These are phyloP conservation scores for Xerocomellus amylosporus DNA, from an alignment of 768 basidiomycete species.

Conservation along the genomic window DNA sequence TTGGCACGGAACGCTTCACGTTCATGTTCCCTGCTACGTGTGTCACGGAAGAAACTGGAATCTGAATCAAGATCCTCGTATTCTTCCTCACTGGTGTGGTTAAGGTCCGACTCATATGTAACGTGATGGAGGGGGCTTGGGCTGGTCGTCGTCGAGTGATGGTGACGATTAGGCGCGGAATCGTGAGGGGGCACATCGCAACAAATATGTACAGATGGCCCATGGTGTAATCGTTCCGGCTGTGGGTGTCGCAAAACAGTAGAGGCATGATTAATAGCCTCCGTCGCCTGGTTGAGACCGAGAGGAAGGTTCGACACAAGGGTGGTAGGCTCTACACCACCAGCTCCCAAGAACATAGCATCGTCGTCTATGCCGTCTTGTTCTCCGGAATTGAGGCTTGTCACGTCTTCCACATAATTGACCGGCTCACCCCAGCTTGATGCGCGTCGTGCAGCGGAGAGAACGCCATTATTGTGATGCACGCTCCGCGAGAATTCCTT, in stretches of 20 bases:
- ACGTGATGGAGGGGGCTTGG: conserved; percentile 40
- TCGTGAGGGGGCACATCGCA: conserved; percentile 28
- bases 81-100: conserved; percentile 30
- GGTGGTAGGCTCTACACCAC: conserved; percentile 38
- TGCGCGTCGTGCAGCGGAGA: conserved; percentile 53
- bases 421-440: conserved; percentile 62
- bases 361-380: conserved; percentile 49
- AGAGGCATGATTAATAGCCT: conserved; percentile 19
- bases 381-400: conserved; percentile 44
- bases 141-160: conserved; percentile 36
- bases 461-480: conserved; percentile 26
- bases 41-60: conserved; percentile 35
- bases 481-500: conserved; percentile 25
- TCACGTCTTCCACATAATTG: conserved; percentile 41
- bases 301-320: conserved; percentile 36
- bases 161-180: conserved; percentile 20
- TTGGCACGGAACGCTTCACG: conserved; percentile 30
- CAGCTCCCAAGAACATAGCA: conserved; percentile 52
- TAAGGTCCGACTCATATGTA: conserved; percentile 30
- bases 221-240: conserved; percentile 28
- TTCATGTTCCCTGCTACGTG: conserved; percentile 20
- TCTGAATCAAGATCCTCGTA: conserved; percentile 34
- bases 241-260: conserved; percentile 29
- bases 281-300: conserved; percentile 28
- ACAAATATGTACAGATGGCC: conserved; percentile 19